Evolutionary conservation across 2,329 filamentous ascomycete genomes (phyloP).

Genomic region (Pyrenophora teres): DNA sequence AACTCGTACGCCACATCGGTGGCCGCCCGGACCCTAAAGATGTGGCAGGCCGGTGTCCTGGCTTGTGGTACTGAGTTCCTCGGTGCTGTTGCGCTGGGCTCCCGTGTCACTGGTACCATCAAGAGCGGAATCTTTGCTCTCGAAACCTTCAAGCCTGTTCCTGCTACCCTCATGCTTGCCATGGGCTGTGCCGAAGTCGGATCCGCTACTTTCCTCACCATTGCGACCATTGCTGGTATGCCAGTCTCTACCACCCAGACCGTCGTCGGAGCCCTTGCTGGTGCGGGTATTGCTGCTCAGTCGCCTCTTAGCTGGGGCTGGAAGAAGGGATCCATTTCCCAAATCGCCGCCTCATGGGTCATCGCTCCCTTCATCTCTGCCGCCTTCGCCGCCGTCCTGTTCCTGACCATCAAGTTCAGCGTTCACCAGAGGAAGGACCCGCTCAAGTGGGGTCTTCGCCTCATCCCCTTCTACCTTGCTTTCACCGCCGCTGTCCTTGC

Average conservation of each 20-base stretch:
- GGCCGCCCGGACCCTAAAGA: constrained; percentile 57
- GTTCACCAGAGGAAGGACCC: constrained; percentile 57
- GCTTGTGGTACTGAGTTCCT: constrained; percentile 57
- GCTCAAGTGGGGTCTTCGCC: constrained; percentile 56
- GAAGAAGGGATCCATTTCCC: constrained; percentile 34
- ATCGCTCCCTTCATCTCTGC: constrained; percentile 57
- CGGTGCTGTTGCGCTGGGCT: constrained; percentile 58
- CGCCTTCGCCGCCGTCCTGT: constrained; percentile 56
- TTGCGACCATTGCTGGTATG: constrained; percentile 60
- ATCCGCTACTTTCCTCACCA: constrained; percentile 49
- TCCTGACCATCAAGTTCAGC: constrained; percentile 55
- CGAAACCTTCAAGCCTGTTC: constrained; percentile 53
- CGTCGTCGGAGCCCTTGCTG: constrained; percentile 63
- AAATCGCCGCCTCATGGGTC: constrained; percentile 53
- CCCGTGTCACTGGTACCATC: constrained; percentile 64
- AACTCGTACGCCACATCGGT: constrained; percentile 55
- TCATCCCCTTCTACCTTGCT: constrained; percentile 57
- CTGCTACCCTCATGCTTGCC: constrained; percentile 62
- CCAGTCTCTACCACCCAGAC: constrained; percentile 67
- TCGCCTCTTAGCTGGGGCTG: constrained; percentile 35
- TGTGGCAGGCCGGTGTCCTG: constrained; percentile 58
- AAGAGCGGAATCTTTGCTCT: constrained; percentile 63
- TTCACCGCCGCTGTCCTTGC: constrained; percentile 56
- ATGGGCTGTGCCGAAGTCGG: constrained; percentile 59
- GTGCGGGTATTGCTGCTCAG: constrained; percentile 60